Evolutionary conservation across 1,139 yeast species (phyloP), one percentile per base, ranked within the genome.

Genomic region (Hansenula lynferdii): DNA sequence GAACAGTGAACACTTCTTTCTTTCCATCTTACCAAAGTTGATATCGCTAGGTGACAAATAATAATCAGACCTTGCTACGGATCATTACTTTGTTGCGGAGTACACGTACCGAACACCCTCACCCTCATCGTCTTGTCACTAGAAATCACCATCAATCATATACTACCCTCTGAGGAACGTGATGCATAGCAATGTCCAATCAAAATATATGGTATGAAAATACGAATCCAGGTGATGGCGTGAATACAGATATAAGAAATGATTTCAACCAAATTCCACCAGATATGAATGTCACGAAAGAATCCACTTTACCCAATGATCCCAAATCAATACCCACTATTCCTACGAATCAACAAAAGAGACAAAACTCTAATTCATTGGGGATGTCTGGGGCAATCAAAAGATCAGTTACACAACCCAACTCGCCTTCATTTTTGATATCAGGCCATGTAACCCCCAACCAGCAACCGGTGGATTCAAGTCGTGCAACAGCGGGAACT

Each of bases 341-440:
- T 16, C 9, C 40, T 5, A 30, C 36, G 10, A 44, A 32, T 29
- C 57, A 56, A 28, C 59, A 51, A 42, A 58, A 58, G 39, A 55
- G 66, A 40, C 64, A 59, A 29, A 55, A 54, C 35, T 60, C 65
- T 2, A 52, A 48, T 37, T 54, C 64, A 4, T 48, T 50, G 37
- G 51, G 48, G 19, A 45, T 43, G 36, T 36, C 39, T 15, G 50
- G 51, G 20, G 33, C 48, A 4, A 41, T 45, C 15, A 61, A 60
- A 42, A 53, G 58, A 44, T 30, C 49, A 3, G 51, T 47, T 11
- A 44, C 46, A 3, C 39, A 40, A 23, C 47, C 48, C 11, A 39
- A 30, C 12, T 44, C 44, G 8, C 43, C 47, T 3, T 33, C 45
- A 3, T 35, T 28, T n/a, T 7, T 19, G 6, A 16, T 30, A 18